phyloP scores from a whole-genome alignment of 352 stramenopile species.

The Pythium volutum region DNA sequence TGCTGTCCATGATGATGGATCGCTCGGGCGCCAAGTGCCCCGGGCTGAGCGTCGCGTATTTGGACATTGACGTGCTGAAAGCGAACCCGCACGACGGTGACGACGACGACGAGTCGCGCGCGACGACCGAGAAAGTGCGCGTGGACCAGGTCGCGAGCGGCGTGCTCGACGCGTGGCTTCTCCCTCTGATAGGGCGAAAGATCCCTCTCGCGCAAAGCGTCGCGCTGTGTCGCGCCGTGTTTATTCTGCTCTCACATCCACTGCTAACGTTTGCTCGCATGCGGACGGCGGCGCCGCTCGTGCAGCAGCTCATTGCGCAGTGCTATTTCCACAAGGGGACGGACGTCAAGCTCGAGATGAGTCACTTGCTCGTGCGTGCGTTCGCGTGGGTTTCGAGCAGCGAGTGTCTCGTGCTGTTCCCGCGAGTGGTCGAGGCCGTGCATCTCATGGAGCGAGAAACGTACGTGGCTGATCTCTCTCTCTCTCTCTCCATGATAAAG shows the following conservation, averaged over 20 bases:
- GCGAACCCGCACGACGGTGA: slow-evolving; percentile 29
- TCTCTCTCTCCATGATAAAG: background rate
- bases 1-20: slow-evolving; percentile 86
- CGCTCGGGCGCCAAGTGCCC: slow-evolving; percentile 59
- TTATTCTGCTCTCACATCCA: slow-evolving; percentile 66
- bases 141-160: slow-evolving; percentile 53
- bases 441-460: slow-evolving; percentile 61
- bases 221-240: slow-evolving; percentile 52
- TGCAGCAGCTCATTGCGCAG: slow-evolving; percentile 59
- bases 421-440: slow-evolving; percentile 51
- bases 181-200: slow-evolving; percentile 44
- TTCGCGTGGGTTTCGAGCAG: slow-evolving; percentile 53
- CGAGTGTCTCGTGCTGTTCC: slow-evolving; percentile 45
- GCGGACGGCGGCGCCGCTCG: slow-evolving; percentile 35
- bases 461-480: slow-evolving; percentile 27
- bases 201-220: slow-evolving; percentile 51
- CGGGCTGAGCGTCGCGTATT: slow-evolving; percentile 59
- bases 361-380: slow-evolving; percentile 48
- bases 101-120: slow-evolving; percentile 34
- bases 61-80: slow-evolving; percentile 57
- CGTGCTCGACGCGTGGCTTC: slow-evolving; percentile 52
- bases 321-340: slow-evolving; percentile 52
- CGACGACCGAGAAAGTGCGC: slow-evolving; percentile 46
- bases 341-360: slow-evolving; percentile 54
- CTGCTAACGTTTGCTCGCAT: slow-evolving; percentile 57